These are phyloP conservation scores for Anisogramma anomala DNA, from an alignment of 2,329 filamentous ascomycete genomes.

Conservation along the genomic window DNA sequence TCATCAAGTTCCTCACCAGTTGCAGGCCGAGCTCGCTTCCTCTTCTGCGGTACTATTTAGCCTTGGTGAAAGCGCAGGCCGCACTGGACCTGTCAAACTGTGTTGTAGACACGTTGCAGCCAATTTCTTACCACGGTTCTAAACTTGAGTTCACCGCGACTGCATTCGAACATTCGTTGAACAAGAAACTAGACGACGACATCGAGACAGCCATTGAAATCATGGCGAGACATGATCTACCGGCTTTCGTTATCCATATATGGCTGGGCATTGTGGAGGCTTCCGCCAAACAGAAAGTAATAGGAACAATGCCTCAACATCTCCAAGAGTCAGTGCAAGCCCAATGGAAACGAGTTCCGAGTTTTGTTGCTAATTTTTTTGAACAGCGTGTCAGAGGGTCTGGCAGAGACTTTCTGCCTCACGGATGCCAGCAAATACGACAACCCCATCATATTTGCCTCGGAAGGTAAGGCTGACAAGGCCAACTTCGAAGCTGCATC, in stretches of 20 bases:
- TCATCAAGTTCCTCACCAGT: not conserved
- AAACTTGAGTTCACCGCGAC: constrained; percentile 44
- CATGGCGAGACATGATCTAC: constrained; percentile 55
- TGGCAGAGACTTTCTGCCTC: constrained; percentile 67
- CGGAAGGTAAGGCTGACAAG: constrained; percentile 42
- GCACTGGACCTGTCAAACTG: constrained; percentile 63
- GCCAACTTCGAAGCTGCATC: not conserved
- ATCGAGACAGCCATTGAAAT: constrained; percentile 51
- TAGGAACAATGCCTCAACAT: constrained; percentile 51
- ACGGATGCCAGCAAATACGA: constrained; percentile 62
- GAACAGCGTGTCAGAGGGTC: constrained; percentile 49
- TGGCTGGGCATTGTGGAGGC: constrained; percentile 57
- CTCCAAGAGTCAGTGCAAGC: constrained; percentile 34
- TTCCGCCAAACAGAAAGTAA: constrained; percentile 56
- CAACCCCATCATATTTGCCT: constrained; percentile 68
- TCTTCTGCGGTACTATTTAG: not conserved
- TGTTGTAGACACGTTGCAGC: constrained; percentile 48
- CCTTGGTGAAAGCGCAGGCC: constrained; percentile 33
- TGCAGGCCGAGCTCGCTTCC: not conserved
- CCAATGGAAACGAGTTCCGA: not conserved
- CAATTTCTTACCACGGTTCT: constrained; percentile 27
- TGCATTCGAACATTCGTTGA: constrained; percentile 39
- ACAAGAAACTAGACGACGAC: constrained; percentile 48
- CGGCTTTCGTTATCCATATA: constrained; percentile 57
- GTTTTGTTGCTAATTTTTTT: not conserved